Base-by-base conservation (phyloP, 352 stramenopile genomes). In the Pythium phragmitis region DNA sequence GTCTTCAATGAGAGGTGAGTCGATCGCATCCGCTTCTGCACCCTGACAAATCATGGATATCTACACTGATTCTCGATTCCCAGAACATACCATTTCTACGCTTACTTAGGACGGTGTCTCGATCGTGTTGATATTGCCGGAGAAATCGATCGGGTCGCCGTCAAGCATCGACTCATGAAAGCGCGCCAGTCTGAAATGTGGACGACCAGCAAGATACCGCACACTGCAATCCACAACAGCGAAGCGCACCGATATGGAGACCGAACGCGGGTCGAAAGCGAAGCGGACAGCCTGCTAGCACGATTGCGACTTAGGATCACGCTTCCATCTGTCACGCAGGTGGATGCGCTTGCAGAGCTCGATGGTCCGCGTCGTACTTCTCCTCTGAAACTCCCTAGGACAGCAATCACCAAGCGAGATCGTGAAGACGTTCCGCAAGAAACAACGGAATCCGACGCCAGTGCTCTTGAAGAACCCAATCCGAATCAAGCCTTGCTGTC, bases 241-340 rank as follows among this genome's bases (percentile, higher is more conserved):
- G 39, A 49, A 3, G 13, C n/a, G 28, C 54, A 59, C 4, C 26
- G 14, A 41, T 7, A 37, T 16, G 39, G 17, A 50, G 19, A 59
- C 16, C 26, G 4, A 5, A 55, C 6, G 23, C 26, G 2, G 13
- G 2, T 16, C 4, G 37, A 36, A 54, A n/a, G 16, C 3, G 28
- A 56, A 23, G 23, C 34, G 34, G 7, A n/a, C 17, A 39, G 14
- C 21, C 9, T 34, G 23, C 19, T 36, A 8, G 23, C 49, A 34
- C 47, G 48, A 42, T 21, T 73, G 11, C 49, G 56, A 21, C 60
- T 73, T 7, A 39, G 57, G 11, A 67, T 73, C n/a, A 73, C 56
- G 6, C 43, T 73, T 28, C 67, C 67, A 7, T 63, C 60, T 7
- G 50, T 73, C 4, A 60, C 67, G 21, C 57, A 73, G 14, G 19